These are phyloP conservation scores for Kalaharituber pfeilii DNA, from an alignment of 2,329 filamentous ascomycete species.

Conservation along the genomic window DNA sequence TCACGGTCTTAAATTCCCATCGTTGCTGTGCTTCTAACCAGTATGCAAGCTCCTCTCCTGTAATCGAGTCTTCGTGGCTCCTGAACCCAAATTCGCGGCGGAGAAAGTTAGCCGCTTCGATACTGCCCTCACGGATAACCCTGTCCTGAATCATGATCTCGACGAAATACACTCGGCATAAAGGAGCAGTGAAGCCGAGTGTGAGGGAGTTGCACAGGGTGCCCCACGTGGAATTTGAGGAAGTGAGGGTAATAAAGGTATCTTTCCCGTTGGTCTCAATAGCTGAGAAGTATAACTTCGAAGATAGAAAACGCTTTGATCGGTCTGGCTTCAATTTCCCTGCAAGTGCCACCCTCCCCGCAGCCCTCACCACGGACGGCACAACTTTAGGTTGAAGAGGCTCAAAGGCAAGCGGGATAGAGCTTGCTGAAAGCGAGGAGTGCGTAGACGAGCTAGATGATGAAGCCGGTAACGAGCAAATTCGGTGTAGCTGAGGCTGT, in stretches of 20 bases:
- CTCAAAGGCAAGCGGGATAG: not conserved
- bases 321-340: not conserved
- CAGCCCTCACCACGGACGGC: not conserved
- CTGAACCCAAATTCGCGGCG: constrained; percentile 5
- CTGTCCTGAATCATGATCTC: constrained; percentile 9
- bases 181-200: constrained; percentile 8
- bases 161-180: constrained; percentile 13
- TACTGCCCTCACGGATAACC: constrained; percentile 1
- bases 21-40: constrained; percentile 6
- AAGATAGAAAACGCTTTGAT: constrained; percentile 7
- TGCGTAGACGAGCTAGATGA: not conserved
- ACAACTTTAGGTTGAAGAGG: not conserved
- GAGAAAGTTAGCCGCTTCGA: constrained; percentile 5
- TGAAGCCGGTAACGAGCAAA: not conserved
- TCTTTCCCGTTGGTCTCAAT: constrained; percentile 6
- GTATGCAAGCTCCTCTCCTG: constrained; percentile 6
- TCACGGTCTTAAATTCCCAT: constrained; percentile 4
- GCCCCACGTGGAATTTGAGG: constrained; percentile 9
- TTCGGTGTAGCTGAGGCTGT: not conserved
- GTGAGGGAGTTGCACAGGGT: constrained; percentile 10
- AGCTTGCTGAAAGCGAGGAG: not conserved
- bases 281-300: constrained; percentile 7
- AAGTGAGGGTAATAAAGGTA: constrained; percentile 10
- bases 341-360: not conserved
- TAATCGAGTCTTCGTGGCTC: constrained; percentile 1